Evolutionary conservation across 306 rosid species (phyloP).

Genomic region (Casuarina glauca): DNA sequence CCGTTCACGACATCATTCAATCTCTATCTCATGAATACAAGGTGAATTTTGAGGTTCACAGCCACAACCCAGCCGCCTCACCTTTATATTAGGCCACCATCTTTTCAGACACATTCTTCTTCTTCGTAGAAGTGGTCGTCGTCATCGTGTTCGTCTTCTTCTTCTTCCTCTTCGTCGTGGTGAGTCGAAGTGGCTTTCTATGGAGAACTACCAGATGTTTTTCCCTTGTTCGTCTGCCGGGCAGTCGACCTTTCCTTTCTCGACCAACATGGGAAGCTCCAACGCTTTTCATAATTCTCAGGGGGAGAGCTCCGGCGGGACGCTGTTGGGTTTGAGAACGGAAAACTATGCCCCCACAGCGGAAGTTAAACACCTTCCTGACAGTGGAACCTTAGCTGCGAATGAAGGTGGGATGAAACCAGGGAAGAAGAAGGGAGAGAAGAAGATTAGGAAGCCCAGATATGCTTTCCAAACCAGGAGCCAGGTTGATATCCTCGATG

Average conservation of each 20-base stretch:
- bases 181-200: conserved; percentile 2
- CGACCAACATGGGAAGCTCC: conserved; percentile 30
- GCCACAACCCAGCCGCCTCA: conserved; percentile 33
- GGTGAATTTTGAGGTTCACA: conserved; percentile 22
- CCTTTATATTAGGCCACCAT: conserved; percentile 24
- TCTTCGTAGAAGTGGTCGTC: neutral
- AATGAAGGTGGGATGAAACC: neutral
- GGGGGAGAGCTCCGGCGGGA: conserved; percentile 41
- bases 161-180: neutral
- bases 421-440: conserved; percentile 26
- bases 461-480: conserved; percentile 78
- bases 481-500: conserved; percentile 82
- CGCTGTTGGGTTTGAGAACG: conserved; percentile 34
- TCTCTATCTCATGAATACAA: conserved; percentile 10
- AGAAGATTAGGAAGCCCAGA: conserved; percentile 53
- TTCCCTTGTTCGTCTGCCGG: conserved; percentile 50
- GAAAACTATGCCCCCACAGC: conserved; percentile 7
- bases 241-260: conserved; percentile 24
- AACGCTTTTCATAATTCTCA: conserved; percentile 10
- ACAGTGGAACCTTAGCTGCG: neutral
- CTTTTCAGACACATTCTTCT: conserved; percentile 27
- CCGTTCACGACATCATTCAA: conserved; percentile 51
- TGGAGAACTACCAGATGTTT: conserved; percentile 60
- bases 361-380: neutral
- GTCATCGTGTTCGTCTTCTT: neutral